Conservation (phyloP, 805 yeast species). For the Candida endomychidarum region DNA sequence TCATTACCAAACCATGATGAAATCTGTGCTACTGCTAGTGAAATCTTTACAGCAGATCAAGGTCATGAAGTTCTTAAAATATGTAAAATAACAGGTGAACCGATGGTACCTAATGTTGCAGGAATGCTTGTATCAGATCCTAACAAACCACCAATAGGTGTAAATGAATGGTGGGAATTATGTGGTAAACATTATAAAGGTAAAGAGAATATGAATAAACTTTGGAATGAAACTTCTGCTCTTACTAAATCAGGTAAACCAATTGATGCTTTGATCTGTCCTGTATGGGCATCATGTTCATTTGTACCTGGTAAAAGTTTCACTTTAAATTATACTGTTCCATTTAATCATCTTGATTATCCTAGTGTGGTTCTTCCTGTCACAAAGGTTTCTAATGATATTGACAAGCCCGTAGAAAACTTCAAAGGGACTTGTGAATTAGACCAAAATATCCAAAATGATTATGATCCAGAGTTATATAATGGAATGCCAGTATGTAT, state of each 20-base stretch:
- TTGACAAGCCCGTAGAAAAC: neutral
- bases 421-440: constrained; percentile 1
- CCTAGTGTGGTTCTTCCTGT: neutral
- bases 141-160: constrained; percentile 42
- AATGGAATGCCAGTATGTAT: constrained; percentile 60
- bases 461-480: neutral
- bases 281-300: neutral
- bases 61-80: neutral
- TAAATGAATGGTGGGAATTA: constrained; percentile 15
- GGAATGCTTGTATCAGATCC: constrained; percentile 24
- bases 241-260: constrained; percentile 3
- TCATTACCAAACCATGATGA: neutral
- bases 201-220: constrained; percentile 6
- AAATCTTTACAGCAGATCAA: constrained; percentile 19
- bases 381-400: neutral
- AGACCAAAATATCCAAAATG: neutral
- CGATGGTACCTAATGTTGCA: constrained; percentile 14
- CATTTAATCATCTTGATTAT: constrained; percentile 6
- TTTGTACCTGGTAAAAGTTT: neutral
- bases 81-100: constrained; percentile 1
- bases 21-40: neutral
- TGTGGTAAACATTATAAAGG: neutral
- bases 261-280: constrained; percentile 5
- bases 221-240: constrained; percentile 10
- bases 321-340: constrained; percentile 8